A percentile compares a stretch with the other conserved stretches of the same genome.
Evolutionary conservation across 2,329 filamentous ascomycete genomes (phyloP).

Genomic region (Pseudohalonectria lignicola): DNA sequence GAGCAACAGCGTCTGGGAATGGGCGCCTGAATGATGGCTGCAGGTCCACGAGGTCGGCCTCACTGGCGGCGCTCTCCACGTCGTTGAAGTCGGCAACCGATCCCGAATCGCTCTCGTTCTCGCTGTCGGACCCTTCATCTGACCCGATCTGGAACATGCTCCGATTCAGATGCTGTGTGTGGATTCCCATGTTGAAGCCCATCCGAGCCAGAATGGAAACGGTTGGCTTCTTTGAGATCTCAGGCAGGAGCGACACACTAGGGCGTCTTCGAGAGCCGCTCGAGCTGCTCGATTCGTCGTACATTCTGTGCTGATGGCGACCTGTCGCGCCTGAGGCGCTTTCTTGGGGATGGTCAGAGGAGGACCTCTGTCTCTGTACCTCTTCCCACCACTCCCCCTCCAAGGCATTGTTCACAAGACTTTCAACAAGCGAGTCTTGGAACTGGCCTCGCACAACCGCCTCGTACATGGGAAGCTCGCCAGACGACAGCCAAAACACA

Average conservation of each 20-base stretch:
- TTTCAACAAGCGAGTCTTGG: conserved; percentile 41
- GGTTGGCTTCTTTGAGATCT: conserved; percentile 49
- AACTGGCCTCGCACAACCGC: conserved; percentile 63
- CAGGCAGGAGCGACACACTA: conserved; percentile 48
- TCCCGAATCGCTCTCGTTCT: conserved; percentile 12
- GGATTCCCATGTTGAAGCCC: conserved; percentile 61
- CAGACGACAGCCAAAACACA: conserved; percentile 74
- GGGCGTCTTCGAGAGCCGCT: conserved; percentile 22
- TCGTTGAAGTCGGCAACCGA: conserved; percentile 22
- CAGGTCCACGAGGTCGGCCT: conserved; percentile 26
- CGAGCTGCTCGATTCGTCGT: neutral
- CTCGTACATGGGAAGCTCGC: conserved; percentile 62
- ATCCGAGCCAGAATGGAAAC: conserved; percentile 40
- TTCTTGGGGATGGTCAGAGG: too few species aligned
- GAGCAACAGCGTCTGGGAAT: conserved; percentile 11
- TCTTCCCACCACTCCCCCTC: conserved; percentile 78
- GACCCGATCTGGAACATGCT: conserved; percentile 37
- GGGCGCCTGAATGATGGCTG: conserved; percentile 17
- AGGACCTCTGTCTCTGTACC: conserved; percentile 31
- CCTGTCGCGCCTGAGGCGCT: too few species aligned
- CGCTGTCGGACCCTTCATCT: conserved; percentile 12
- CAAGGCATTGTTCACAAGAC: conserved; percentile 54
- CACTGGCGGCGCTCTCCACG: conserved; percentile 25
- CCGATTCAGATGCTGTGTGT: conserved; percentile 59
- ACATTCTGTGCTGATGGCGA: neutral